Evolutionary conservation across 2,329 filamentous ascomycete species (phyloP).

Genomic region (Dothiorella sarmentorum): DNA sequence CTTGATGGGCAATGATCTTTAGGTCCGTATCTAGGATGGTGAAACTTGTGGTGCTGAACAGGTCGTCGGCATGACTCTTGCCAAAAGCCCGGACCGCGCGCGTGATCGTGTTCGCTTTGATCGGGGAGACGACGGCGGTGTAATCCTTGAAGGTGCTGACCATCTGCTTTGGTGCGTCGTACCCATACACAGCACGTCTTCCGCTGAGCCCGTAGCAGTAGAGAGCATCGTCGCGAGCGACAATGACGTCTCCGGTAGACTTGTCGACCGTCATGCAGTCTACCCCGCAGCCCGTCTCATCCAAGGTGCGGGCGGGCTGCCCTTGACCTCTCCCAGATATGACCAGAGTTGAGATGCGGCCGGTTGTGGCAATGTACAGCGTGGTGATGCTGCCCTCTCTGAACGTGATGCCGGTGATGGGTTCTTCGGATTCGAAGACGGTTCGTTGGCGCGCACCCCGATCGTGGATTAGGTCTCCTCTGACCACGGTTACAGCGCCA

Average conservation of each 20-base stretch:
- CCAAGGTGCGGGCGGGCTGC: constrained; percentile 80
- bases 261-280: constrained; percentile 91
- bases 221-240: constrained; percentile 92
- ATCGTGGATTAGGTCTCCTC: constrained; percentile 93
- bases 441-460: constrained; percentile 90
- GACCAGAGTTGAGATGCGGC: constrained; percentile 77
- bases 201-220: constrained; percentile 89
- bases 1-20: constrained; percentile 84
- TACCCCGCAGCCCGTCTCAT: constrained; percentile 86
- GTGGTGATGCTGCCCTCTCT: constrained; percentile 63
- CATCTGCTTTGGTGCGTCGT: constrained; percentile 84
- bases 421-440: constrained; percentile 95
- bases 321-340: constrained; percentile 88
- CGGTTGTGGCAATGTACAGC: constrained; percentile 88
- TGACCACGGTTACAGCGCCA: constrained; percentile 86
- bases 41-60: constrained; percentile 85
- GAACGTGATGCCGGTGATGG: constrained; percentile 87
- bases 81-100: constrained; percentile 70
- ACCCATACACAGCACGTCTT: constrained; percentile 81
- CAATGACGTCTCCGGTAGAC: constrained; percentile 76
- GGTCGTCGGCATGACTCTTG: constrained; percentile 65
- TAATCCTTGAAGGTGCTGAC: constrained; percentile 81
- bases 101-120: constrained; percentile 52
- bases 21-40: constrained; percentile 89
- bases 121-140: constrained; percentile 80